phyloP scores from a whole-genome alignment of 441 rosid genomes.

The Manihot esculenta region DNA sequence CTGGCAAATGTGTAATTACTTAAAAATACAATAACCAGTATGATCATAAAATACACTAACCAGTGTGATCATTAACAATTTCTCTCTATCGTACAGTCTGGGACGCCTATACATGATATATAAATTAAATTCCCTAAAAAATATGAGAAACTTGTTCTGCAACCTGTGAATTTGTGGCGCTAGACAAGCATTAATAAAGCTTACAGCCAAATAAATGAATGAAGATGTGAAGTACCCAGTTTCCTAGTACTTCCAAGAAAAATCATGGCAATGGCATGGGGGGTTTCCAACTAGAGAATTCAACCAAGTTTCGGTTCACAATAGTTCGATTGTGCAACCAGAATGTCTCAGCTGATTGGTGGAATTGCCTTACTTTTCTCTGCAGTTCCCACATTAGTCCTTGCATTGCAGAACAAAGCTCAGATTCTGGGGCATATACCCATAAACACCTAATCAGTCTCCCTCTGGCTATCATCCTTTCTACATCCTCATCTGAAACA shows the following conservation, averaged over 20 bases:
- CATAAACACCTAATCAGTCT: constrained; percentile 74
- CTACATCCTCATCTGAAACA: constrained; percentile 59
- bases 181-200: background rate
- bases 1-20: background rate
- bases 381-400: constrained; percentile 96
- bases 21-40: background rate
- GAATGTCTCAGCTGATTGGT: constrained; percentile 87
- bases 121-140: background rate
- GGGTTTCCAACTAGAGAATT: constrained; percentile 72
- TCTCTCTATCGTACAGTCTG: background rate
- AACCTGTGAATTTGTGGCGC: constrained; percentile 11
- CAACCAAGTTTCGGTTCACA: constrained; percentile 64
- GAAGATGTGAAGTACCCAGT: too few relatives aligned
- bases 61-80: background rate
- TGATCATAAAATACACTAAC: background rate
- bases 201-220: too few relatives aligned
- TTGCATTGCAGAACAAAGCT: constrained; percentile 68
- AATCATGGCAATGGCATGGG: constrained; percentile 75
- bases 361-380: constrained; percentile 83
- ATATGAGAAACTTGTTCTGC: background rate
- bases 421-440: constrained; percentile 67
- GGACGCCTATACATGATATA: constrained; percentile 19
- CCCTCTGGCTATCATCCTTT: constrained; percentile 71
- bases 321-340: constrained; percentile 86
- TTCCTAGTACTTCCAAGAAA: background rate